Base-by-base conservation (phyloP, 768 basidiomycete species). In the Pulveroboletus frians region DNA sequence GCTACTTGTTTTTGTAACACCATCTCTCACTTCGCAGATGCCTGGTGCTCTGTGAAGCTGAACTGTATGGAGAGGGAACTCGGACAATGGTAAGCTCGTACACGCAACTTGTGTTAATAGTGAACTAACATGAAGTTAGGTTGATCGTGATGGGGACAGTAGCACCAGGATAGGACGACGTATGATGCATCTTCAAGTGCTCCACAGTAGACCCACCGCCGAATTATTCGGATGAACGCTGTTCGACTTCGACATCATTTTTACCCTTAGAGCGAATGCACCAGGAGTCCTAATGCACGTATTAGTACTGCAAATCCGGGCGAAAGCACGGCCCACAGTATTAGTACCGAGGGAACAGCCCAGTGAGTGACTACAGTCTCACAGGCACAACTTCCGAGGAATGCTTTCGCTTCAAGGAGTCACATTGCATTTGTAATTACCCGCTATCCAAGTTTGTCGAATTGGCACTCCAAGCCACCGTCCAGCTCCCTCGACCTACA, bases 321-420 rank as follows among this genome's bases (percentile, higher is more conserved):
- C 31, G 48, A 27, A n/a, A 27, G 10, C 34, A 32, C 11, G 9
- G 9, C 13, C 40, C 11, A 38, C 37, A 36, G 46, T 13, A 11
- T 29, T 39, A 36, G 29, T 48, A 45, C 17, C 35, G 23, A 49
- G 37, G 43, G 38, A 46, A 30, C 27, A 14, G 41, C 44, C 44
- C 5, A 6, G 23, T 26, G 14, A 50, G 43, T 39, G 40, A 39
- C 39, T 50, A 49, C 34, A 53, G 34, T 41, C 50, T 51, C 47
- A 64, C 56, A 41, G 63, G 53, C 71, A 69, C 50, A 76, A 76
- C 61, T 69, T 61, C 54, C 84, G 59, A 87, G 85, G 69, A 87
- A 85, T 31, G 82, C 73, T 55, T 77, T 75, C 27, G 78, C 81
- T 65, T 84, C 79, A 64, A 88, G 84, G 59, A 81, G 80, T 84